Evolutionary conservation across 2,329 filamentous ascomycete species (phyloP).

Genomic region (Pezicula radicicola): DNA sequence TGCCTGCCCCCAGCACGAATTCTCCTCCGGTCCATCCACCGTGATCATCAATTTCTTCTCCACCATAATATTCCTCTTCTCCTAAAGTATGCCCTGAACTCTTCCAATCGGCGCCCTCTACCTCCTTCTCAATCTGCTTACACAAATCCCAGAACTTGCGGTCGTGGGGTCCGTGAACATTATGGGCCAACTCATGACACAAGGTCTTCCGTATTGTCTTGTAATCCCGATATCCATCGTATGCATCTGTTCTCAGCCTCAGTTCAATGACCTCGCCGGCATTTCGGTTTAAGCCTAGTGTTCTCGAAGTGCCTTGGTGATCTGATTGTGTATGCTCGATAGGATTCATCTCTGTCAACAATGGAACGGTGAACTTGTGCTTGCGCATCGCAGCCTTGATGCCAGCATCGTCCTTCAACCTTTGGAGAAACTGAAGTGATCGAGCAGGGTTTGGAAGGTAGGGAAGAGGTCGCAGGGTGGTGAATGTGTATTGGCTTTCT

Average conservation of each 20-base stretch:
- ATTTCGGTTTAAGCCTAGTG: conserved; percentile 85
- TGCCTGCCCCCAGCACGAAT: conserved; percentile 64
- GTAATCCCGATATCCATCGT: conserved; percentile 93
- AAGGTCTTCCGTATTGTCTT: conserved; percentile 86
- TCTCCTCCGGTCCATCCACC: conserved; percentile 78
- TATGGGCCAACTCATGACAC: conserved; percentile 94
- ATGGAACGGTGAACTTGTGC: conserved; percentile 78
- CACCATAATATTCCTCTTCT: conserved; percentile 53
- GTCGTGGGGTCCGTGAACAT: conserved; percentile 83
- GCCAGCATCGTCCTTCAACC: conserved; percentile 78
- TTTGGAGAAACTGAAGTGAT: conserved; percentile 68
- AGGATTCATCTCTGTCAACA: conserved; percentile 96
- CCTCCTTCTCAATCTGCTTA: conserved; percentile 82
- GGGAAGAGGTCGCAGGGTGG: conserved; percentile 68
- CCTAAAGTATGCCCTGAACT: conserved; percentile 63
- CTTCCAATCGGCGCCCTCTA: conserved; percentile 76
- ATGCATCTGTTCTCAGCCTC: conserved; percentile 84
- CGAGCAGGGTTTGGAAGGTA: conserved; percentile 75
- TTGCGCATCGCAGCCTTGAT: conserved; percentile 80
- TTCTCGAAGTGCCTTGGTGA: conserved; percentile 71
- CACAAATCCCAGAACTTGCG: conserved; percentile 87
- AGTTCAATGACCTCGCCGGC: conserved; percentile 87
- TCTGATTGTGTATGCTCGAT: conserved; percentile 69
- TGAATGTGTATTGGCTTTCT: conserved; percentile 74
- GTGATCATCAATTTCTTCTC: conserved; percentile 59